Evolutionary conservation across 257 asterid species (phyloP).

Genomic region (Solanum chmielewskii): DNA sequence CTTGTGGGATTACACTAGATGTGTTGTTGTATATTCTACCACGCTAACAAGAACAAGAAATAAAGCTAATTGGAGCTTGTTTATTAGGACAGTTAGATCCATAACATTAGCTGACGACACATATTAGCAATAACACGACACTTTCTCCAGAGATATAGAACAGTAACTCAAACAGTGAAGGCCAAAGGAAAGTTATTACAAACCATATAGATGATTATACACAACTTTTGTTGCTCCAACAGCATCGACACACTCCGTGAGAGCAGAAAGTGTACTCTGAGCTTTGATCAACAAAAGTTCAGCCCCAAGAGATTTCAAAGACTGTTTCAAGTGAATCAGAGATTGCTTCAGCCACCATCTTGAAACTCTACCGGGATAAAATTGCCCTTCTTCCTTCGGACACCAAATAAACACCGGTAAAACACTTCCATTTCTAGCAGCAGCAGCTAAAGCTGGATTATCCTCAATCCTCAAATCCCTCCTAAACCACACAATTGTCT

Average conservation of each 20-base stretch:
- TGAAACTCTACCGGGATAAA: slow-evolving; percentile 82
- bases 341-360: slow-evolving; percentile 98
- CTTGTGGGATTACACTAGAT: neutral
- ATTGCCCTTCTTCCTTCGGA: slow-evolving; percentile 78
- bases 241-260: slow-evolving; percentile 46
- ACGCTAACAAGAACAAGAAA: neutral
- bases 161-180: neutral
- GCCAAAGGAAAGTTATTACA: neutral
- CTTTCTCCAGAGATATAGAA: neutral
- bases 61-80: neutral
- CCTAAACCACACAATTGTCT: slow-evolving; percentile 86
- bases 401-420: slow-evolving; percentile 86
- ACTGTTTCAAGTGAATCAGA: slow-evolving; percentile 55
- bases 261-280: slow-evolving; percentile 56
- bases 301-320: slow-evolving; percentile 78
- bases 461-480: slow-evolving; percentile 93
- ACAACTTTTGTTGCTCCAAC: slow-evolving; percentile 74
- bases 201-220: slow-evolving; percentile 82
- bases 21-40: neutral
- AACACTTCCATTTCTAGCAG: slow-evolving; percentile 64
- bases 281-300: slow-evolving; percentile 58
- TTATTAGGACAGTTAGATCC: neutral
- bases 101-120: neutral
- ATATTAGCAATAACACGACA: neutral
- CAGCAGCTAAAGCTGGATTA: slow-evolving; percentile 88